Evolutionary conservation across 148 eudicot genomes (phyloP).

Genomic region (Chenopodium suecicum): DNA sequence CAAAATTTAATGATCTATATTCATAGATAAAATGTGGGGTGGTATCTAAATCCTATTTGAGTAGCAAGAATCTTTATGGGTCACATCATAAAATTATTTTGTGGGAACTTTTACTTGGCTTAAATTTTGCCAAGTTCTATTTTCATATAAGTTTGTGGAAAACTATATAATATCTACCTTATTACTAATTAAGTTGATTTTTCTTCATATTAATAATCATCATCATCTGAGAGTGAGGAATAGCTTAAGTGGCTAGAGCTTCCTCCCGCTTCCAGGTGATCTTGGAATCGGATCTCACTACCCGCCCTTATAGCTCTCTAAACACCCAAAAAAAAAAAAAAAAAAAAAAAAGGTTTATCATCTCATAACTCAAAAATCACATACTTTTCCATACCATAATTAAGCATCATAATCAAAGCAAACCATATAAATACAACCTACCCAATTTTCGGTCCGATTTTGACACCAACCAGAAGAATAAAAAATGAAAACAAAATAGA

Average conservation of each 20-base stretch:
- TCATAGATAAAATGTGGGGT: background rate
- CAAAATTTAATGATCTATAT: background rate
- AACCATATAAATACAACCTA: background rate
- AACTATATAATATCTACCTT: slow-evolving; percentile 11
- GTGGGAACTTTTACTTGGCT: background rate
- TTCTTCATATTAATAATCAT: background rate
- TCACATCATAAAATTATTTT: slow-evolving; percentile 6
- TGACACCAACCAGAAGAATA: background rate
- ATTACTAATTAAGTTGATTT: slow-evolving; percentile 12
- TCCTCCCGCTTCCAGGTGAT: too few species aligned
- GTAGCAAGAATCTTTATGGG: background rate
- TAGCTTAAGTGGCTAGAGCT: too few species aligned
- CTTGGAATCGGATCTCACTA: too few species aligned
- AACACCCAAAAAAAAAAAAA: too few species aligned
- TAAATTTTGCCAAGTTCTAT: slow-evolving; percentile 20
- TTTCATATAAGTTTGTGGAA: slow-evolving; percentile 16
- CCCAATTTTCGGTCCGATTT: background rate
- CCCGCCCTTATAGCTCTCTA: too few species aligned
- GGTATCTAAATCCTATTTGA: slow-evolving; percentile 1
- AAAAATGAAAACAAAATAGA: background rate
- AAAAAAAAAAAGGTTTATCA: background rate
- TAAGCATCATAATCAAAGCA: background rate
- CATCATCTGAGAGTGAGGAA: background rate
- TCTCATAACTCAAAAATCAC: background rate
- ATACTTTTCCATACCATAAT: background rate